These are phyloP conservation scores for Fusarium torulosum DNA, from an alignment of 2,329 filamentous ascomycete genomes.

Conservation along the genomic window DNA sequence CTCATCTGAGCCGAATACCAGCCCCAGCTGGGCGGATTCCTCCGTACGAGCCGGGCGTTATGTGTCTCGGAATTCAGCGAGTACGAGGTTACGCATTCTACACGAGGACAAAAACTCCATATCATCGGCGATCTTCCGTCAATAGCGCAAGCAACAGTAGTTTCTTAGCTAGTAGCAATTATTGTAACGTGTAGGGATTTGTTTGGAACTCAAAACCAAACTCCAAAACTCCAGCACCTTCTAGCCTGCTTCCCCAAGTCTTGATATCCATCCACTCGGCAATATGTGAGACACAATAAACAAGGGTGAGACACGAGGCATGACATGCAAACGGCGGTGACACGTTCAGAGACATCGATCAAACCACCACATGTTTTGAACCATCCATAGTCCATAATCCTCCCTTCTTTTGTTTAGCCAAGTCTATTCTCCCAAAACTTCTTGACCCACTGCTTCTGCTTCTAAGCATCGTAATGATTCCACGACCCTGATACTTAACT, in stretches of 20 bases:
- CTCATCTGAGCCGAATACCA: slow-evolving; percentile 15
- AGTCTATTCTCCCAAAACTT: slow-evolving; percentile 13
- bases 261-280: slow-evolving; percentile 11
- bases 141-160: neutral
- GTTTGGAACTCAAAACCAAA: slow-evolving; percentile 20
- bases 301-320: slow-evolving; percentile 38
- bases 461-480: slow-evolving; percentile 27
- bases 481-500: slow-evolving; percentile 10
- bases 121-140: slow-evolving; percentile 4
- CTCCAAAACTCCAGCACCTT: slow-evolving; percentile 26
- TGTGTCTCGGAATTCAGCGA: slow-evolving; percentile 16
- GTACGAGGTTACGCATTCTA: slow-evolving; percentile 14
- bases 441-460: slow-evolving; percentile 17
- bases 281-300: slow-evolving; percentile 25
- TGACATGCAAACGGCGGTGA: slow-evolving; percentile 39
- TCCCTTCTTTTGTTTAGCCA: slow-evolving; percentile 39
- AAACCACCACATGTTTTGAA: slow-evolving; percentile 29
- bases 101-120: slow-evolving; percentile 4
- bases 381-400: slow-evolving; percentile 6
- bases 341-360: slow-evolving; percentile 29
- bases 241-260: slow-evolving; percentile 27
- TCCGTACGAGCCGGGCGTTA: slow-evolving; percentile 34
- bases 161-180: slow-evolving; percentile 1
- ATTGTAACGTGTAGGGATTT: slow-evolving; percentile 15
- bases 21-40: slow-evolving; percentile 27